Conservation (phyloP, 345 rosid genomes). For the Draba incana region DNA sequence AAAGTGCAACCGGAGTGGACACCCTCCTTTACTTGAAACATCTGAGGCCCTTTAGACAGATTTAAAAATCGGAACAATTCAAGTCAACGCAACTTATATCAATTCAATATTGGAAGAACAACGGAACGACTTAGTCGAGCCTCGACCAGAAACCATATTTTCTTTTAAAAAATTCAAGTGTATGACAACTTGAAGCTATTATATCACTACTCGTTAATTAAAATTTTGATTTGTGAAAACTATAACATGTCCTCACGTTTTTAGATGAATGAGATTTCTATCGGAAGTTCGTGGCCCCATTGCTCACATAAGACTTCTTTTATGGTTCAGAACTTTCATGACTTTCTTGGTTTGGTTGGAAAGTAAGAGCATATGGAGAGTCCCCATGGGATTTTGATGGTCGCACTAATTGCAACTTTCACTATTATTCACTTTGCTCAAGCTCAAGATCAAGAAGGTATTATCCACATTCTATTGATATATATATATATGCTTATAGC, state of each 20-base stretch:
- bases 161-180: no score
- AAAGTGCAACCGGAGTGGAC: no score
- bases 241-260: slow-evolving; percentile 5
- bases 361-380: slow-evolving; percentile 24
- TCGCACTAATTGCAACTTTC: slow-evolving; percentile 7
- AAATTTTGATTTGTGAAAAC: background rate
- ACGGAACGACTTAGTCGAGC: no score
- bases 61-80: no score
- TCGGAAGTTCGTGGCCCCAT: background rate
- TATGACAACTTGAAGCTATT: no score
- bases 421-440: slow-evolving; percentile 9
- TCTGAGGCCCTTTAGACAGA: no score
- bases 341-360: background rate
- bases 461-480: slow-evolving; percentile 5
- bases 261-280: background rate
- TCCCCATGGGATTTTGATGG: slow-evolving; percentile 7
- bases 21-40: no score
- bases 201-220: no score
- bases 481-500: background rate
- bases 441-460: slow-evolving; percentile 48
- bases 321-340: background rate
- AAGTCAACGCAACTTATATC: no score
- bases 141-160: no score
- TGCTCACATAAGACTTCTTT: slow-evolving; percentile 1
- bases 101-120: no score